Evolutionary conservation across 345 rosid genomes (phyloP).

Genomic region (Arabidopsis arenosa): DNA sequence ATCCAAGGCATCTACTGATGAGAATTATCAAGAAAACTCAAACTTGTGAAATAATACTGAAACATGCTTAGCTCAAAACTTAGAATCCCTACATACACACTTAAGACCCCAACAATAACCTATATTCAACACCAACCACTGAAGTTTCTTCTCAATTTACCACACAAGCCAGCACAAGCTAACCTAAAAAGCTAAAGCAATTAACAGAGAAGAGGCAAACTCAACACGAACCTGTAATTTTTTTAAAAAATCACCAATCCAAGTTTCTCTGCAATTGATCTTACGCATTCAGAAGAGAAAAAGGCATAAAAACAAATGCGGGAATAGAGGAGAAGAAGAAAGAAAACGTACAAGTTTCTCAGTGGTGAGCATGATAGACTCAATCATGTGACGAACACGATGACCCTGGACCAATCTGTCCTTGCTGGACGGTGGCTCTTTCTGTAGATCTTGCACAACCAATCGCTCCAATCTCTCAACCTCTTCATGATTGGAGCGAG

Average conservation of each 20-base stretch:
- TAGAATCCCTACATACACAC: slow-evolving; percentile 1
- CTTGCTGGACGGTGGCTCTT: slow-evolving; percentile 64
- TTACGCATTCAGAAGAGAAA: background rate
- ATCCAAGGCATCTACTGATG: slow-evolving; percentile 7
- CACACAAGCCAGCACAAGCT: background rate
- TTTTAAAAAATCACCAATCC: background rate
- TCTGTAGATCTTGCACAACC: slow-evolving; percentile 88
- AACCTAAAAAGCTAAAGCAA: background rate
- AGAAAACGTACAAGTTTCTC: slow-evolving; percentile 63
- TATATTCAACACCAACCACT: background rate
- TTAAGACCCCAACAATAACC: slow-evolving; percentile 4
- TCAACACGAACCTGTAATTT: background rate
- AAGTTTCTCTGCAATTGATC: slow-evolving; percentile 13
- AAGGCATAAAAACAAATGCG: background rate
- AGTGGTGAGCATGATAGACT: slow-evolving; percentile 61
- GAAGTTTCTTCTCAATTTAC: background rate
- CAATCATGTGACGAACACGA: slow-evolving; percentile 87
- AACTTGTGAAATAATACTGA: background rate
- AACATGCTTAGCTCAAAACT: slow-evolving; percentile 25
- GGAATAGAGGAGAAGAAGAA: slow-evolving; percentile 7
- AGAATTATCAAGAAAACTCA: slow-evolving; percentile 7
- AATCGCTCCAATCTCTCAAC: slow-evolving; percentile 86
- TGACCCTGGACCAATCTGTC: slow-evolving; percentile 89
- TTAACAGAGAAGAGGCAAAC: background rate
- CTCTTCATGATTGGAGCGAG: slow-evolving; percentile 91